These are phyloP conservation scores for Tetrapisispora phaffii DNA, from an alignment of 805 yeast species.

Conservation along the genomic window DNA sequence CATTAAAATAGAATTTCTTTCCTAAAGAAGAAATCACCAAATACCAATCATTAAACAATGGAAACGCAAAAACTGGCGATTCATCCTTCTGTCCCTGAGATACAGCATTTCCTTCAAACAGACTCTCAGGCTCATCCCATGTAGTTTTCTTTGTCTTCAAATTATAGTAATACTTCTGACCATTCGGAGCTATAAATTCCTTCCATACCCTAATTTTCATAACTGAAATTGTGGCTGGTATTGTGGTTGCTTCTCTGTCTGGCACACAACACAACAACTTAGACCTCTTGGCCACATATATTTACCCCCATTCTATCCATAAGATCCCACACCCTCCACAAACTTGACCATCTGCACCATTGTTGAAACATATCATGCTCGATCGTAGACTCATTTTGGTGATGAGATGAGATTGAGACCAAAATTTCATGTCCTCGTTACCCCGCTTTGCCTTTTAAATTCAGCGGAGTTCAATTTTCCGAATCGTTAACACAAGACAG, in stretches of 20 bases:
- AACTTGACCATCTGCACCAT: too few relatives aligned
- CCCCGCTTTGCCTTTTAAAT: not conserved
- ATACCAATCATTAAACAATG: conserved; percentile 31
- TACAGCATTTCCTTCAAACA: conserved; percentile 3
- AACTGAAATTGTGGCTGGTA: not conserved
- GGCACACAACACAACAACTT: too few relatives aligned
- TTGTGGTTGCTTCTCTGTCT: too few relatives aligned
- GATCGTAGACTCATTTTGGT: too few relatives aligned
- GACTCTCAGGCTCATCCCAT: conserved; percentile 28
- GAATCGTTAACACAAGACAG: too few relatives aligned
- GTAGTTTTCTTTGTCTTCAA: conserved; percentile 31
- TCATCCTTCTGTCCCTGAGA: conserved; percentile 1
- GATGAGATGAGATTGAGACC: not conserved
- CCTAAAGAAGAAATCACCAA: conserved; percentile 37
- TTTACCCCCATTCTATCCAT: too few relatives aligned
- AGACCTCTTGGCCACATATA: too few relatives aligned
- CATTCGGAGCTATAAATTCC: conserved; percentile 32
- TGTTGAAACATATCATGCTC: too few relatives aligned
- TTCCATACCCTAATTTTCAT: conserved; percentile 26
- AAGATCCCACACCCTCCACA: too few relatives aligned
- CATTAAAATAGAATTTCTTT: conserved; percentile 33
- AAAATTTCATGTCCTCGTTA: not conserved
- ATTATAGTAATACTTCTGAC: conserved; percentile 32
- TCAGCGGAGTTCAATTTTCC: too few relatives aligned
- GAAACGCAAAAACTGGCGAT: conserved; percentile 11